Base-by-base conservation (phyloP, 495 filamentous ascomycete species). In the Xylaria intraflava region DNA sequence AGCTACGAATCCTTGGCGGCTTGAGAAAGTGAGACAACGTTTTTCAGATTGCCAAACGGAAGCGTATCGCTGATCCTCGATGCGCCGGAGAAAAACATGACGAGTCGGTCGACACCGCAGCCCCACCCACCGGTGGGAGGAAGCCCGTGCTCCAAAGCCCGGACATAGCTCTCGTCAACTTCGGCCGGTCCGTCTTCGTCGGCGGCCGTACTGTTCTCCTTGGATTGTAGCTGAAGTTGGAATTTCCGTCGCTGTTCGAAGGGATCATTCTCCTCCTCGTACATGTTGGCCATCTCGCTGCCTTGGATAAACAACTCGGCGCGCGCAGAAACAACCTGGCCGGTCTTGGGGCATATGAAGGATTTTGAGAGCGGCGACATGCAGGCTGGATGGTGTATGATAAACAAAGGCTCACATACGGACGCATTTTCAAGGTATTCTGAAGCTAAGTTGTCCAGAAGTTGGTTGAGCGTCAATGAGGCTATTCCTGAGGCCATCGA, bases 251-350 rank as follows among this genome's bases (percentile, higher is more conserved):
- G 77, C 68, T 98, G 93, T 53, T 86, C 88, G 26, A 83, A 83
- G 0, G 93, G 94, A 40, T 88, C 88, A 69, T 97, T 98, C 70
- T 98, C 93, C 71, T 98, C 93, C 70, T 98, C 93, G 72, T 98
- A 98, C 62, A 87, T 89, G 67, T 98, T 98, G 8, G 92, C 87
- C 29, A 95, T 71, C 62, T 98, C 93, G 41, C 78, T 76, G 12
- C 85, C 83, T 36, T 78, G 65, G 62, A 96, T 79, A 71, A 96
- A 97, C 33, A 98, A 82, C 66, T 98, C 93, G 2, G 85, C 87
- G 36, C 93, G 84, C 2, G 89, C 87, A 2, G 90, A 83, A 8
- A 82, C 70, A 7, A 67, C 50, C 57, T 95, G 89, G n/a, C 75
- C 69, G 0, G 80, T 88, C 1, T 61, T 63, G 1, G 81, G 78